Evolutionary conservation across 1,139 yeast genomes (phyloP).

Genomic region (Yamadazyma spencermartinsiae): DNA sequence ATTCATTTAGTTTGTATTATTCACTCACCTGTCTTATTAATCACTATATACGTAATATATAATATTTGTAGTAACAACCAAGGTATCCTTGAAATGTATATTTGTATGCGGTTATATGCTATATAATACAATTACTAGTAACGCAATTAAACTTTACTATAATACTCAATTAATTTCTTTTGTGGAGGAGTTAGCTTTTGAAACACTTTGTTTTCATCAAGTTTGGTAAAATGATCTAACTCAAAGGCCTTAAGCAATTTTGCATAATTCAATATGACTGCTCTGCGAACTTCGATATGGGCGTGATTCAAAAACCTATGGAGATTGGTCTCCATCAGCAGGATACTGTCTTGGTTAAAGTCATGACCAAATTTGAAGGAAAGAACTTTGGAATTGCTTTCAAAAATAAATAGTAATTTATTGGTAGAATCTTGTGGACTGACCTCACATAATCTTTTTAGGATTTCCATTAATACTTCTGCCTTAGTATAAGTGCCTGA

Average conservation of each 20-base stretch:
- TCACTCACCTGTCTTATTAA: neutral
- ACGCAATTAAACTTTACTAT: conserved; percentile 6
- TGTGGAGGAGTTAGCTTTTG: conserved; percentile 12
- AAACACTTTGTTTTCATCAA: neutral
- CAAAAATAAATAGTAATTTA: conserved; percentile 7
- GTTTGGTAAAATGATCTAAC: neutral
- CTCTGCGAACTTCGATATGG: conserved; percentile 42
- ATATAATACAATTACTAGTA: neutral
- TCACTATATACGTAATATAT: neutral
- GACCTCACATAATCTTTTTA: neutral
- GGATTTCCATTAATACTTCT: conserved; percentile 4
- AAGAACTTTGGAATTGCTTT: conserved; percentile 7
- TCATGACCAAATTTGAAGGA: conserved; percentile 2
- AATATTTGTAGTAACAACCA: too few species aligned
- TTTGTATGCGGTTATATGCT: neutral
- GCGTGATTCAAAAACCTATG: conserved; percentile 27
- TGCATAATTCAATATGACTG: conserved; percentile 44
- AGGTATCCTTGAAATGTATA: neutral
- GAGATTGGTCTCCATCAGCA: conserved; percentile 28
- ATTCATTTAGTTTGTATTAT: conserved; percentile 1
- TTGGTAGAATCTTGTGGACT: neutral
- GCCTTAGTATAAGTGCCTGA: conserved; percentile 14
- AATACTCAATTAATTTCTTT: conserved; percentile 16
- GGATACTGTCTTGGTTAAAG: conserved; percentile 6
- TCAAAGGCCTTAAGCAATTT: conserved; percentile 21